phyloP scores from a whole-genome alignment of 1,284 basidiomycete genomes.

The Puccinia hordei region DNA sequence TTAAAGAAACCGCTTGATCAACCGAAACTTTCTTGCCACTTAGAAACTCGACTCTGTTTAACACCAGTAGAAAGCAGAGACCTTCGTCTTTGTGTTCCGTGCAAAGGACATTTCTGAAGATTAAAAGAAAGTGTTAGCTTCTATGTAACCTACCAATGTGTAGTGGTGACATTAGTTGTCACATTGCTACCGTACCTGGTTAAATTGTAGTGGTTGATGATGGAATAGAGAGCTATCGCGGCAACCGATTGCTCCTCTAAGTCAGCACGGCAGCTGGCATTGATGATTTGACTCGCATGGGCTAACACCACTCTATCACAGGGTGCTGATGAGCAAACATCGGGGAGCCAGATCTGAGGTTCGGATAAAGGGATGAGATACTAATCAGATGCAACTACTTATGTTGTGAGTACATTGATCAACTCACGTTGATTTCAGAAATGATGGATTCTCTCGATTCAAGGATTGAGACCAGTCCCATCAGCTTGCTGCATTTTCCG shows the following conservation, averaged over 20 bases:
- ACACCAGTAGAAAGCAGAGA: conserved; percentile 10
- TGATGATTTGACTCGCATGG: not conserved
- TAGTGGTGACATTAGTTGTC: no score
- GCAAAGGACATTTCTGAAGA: conserved; percentile 15
- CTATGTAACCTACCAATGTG: no score
- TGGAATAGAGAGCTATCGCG: conserved; percentile 1
- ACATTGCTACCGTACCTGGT: conserved; percentile 5
- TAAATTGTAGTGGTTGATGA: conserved; percentile 4
- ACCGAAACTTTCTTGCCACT: conserved; percentile 11
- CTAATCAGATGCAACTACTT: not conserved
- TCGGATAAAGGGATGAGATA: not conserved
- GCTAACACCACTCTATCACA: not conserved
- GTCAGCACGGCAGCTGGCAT: conserved; percentile 3
- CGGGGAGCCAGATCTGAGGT: not conserved
- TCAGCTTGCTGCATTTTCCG: conserved; percentile 30
- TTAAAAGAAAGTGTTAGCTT: not conserved
- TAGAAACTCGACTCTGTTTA: conserved; percentile 15
- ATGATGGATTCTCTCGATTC: conserved; percentile 1
- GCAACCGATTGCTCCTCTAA: conserved; percentile 3
- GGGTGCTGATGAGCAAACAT: not conserved
- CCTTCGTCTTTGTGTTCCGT: conserved; percentile 9
- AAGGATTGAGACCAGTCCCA: conserved; percentile 24
- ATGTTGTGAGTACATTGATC: not conserved
- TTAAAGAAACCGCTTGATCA: not conserved
- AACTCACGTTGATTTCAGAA: conserved; percentile 11